phyloP scores from a whole-genome alignment of 495 filamentous ascomycete species.

The Neurospora sp. region DNA sequence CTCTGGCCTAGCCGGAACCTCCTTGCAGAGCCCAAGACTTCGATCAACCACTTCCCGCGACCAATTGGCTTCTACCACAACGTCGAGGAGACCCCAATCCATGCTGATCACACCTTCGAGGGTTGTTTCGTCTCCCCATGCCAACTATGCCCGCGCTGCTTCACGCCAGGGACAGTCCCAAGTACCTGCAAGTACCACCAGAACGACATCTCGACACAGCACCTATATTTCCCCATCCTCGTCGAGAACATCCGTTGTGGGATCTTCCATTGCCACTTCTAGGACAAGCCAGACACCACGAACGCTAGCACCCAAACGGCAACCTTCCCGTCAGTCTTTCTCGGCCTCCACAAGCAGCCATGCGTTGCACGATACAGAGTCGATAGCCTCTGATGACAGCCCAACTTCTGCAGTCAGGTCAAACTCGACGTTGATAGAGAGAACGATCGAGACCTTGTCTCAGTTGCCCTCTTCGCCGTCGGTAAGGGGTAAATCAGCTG shows the following conservation, averaged over 20 bases:
- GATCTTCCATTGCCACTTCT: background rate
- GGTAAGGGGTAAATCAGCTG: slow-evolving; percentile 24
- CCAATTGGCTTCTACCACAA: slow-evolving; percentile 20
- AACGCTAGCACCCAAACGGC: background rate
- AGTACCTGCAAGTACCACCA: background rate
- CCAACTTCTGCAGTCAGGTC: background rate
- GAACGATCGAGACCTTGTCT: slow-evolving; percentile 39
- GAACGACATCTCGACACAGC: background rate
- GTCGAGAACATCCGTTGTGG: background rate
- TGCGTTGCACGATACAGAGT: background rate
- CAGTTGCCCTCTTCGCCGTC: slow-evolving; percentile 39
- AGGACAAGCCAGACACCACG: background rate
- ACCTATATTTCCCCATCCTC: background rate
- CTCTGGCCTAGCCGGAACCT: background rate
- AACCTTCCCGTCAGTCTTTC: background rate
- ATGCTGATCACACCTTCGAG: slow-evolving; percentile 4
- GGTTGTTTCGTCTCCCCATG: slow-evolving; percentile 17
- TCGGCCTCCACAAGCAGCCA: background rate
- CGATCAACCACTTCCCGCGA: slow-evolving; percentile 33
- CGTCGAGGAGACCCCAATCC: slow-evolving; percentile 5
- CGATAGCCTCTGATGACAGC: background rate
- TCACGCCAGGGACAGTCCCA: background rate
- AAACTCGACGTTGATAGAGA: slow-evolving; percentile 15
- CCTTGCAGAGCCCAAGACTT: slow-evolving; percentile 29
- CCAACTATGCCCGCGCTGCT: background rate